These are phyloP conservation scores for Arthrobotrys sphaeroides DNA, from an alignment of 2,329 filamentous ascomycete genomes.

Conservation along the genomic window DNA sequence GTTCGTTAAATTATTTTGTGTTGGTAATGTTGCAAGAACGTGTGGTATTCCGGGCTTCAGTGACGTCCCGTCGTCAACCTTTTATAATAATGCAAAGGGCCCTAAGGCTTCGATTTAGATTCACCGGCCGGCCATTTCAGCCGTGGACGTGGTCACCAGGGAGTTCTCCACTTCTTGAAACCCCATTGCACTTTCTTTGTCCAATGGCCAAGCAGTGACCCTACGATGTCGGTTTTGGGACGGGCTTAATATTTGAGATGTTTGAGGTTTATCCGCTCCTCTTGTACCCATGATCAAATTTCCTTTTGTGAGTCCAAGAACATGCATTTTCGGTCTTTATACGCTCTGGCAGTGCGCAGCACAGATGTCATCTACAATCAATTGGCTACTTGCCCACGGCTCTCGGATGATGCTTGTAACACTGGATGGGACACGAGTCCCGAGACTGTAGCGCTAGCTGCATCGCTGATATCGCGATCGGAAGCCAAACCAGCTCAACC, in stretches of 20 bases:
- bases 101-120: not conserved
- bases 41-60: not conserved
- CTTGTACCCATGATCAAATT: conserved; percentile 8
- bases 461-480: not conserved
- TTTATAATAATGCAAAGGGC: conserved; percentile 4
- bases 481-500: conserved; percentile 22
- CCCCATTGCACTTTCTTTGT: not conserved
- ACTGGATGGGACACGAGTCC: too few species aligned
- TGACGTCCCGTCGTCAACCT: not conserved
- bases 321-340: not conserved
- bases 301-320: not conserved
- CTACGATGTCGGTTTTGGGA: conserved; percentile 15
- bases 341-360: not conserved
- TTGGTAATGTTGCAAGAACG: not conserved
- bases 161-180: conserved; percentile 19
- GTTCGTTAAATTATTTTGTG: not conserved
- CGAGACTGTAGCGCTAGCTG: not conserved
- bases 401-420: not conserved
- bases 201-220: not conserved
- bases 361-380: not conserved
- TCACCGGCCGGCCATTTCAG: not conserved
- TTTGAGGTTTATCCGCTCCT: conserved; percentile 39
- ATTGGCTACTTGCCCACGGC: not conserved
- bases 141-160: not conserved
- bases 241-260: conserved; percentile 10